phyloP scores from a whole-genome alignment of 1,139 yeast genomes.

The Zygoascus hellenicus region DNA sequence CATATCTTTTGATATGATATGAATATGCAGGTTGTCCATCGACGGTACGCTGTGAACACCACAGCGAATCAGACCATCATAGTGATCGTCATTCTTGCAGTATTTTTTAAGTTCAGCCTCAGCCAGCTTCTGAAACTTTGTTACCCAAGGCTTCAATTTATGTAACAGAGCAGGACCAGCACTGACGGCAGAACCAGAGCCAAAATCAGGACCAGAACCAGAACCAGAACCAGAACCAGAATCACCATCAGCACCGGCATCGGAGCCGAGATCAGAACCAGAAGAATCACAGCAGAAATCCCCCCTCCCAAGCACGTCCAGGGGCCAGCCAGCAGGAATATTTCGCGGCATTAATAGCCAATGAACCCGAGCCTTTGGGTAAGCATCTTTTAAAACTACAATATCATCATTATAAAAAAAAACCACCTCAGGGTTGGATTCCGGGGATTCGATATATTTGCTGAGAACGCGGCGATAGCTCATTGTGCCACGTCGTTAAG shows the following conservation, averaged over 20 bases:
- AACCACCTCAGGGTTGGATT: conserved; percentile 23
- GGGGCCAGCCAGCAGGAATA: conserved; percentile 7
- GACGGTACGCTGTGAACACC: conserved; percentile 76
- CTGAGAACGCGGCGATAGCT: conserved; percentile 22
- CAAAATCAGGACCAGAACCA: too few species aligned
- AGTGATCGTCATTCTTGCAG: conserved; percentile 5
- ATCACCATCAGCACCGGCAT: not conserved
- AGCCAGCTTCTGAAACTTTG: conserved; percentile 40
- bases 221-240: too few species aligned
- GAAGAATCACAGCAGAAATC: not conserved
- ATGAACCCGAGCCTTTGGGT: conserved; percentile 61
- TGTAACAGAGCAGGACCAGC: conserved; percentile 28
- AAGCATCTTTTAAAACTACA: conserved; percentile 54
- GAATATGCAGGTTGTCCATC: conserved; percentile 62
- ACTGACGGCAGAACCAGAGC: not conserved
- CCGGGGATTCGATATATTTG: conserved; percentile 37
- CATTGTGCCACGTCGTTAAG: conserved; percentile 9
- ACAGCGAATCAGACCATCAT: conserved; percentile 34
- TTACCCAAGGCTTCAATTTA: conserved; percentile 38
- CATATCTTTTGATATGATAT: conserved; percentile 64
- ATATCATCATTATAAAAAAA: conserved; percentile 48
- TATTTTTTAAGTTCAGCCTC: conserved; percentile 33
- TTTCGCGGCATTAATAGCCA: conserved; percentile 56
- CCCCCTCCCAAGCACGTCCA: not conserved
- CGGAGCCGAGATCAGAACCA: not conserved